phyloP scores from a whole-genome alignment of 768 basidiomycete genomes.

The Agrocybe praecox region DNA sequence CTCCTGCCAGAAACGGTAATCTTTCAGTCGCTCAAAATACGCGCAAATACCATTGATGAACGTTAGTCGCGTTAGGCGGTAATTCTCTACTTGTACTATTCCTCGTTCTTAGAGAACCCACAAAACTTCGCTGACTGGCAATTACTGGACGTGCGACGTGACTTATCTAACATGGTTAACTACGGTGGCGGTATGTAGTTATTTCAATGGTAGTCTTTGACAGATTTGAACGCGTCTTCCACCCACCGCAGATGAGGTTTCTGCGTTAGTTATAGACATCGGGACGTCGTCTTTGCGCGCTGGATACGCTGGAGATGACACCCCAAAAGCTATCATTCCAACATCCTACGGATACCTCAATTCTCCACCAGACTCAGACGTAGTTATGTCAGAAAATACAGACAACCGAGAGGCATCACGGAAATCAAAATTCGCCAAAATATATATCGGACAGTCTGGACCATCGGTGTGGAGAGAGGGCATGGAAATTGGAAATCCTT shows the following conservation, averaged over 20 bases:
- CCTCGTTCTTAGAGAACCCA: neutral
- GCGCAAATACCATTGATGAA: constrained; percentile 11
- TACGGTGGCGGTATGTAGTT: constrained; percentile 77
- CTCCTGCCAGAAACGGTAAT: constrained; percentile 4
- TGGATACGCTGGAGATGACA: constrained; percentile 97
- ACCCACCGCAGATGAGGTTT: constrained; percentile 92
- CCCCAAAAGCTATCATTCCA: constrained; percentile 90
- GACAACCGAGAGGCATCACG: constrained; percentile 36
- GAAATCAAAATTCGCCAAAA: constrained; percentile 52
- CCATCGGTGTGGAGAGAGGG: constrained; percentile 88
- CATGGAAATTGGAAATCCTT: constrained; percentile 86
- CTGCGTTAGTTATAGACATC: constrained; percentile 94
- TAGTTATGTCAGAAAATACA: constrained; percentile 50
- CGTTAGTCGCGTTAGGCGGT: neutral
- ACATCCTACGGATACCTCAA: constrained; percentile 82
- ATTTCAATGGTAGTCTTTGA: constrained; percentile 1
- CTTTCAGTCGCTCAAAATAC: constrained; percentile 8
- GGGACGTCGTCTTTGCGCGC: constrained; percentile 89
- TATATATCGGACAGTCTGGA: constrained; percentile 85
- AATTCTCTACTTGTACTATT: neutral
- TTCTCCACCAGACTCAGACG: constrained; percentile 46
- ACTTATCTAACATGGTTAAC: constrained; percentile 62
- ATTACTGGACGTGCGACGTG: neutral
- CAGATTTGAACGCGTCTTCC: constrained; percentile 4
- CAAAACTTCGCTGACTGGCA: neutral